Conservation (phyloP, 192 early-diverging fungal genomes). For the Kappamyces sp. region DNA sequence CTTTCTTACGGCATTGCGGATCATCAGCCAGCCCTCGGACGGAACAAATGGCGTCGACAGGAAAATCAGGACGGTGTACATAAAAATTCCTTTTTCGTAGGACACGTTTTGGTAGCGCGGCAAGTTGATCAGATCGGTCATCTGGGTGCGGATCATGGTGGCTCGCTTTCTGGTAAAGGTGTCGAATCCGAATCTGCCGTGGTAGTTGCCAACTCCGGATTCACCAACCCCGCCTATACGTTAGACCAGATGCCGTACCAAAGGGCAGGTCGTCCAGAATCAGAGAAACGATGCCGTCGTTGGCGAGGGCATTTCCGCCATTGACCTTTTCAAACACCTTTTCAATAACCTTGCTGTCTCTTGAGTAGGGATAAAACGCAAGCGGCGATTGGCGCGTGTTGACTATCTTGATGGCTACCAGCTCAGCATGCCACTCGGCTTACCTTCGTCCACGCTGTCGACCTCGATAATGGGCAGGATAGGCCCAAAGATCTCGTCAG, state of each 20-base stretch:
- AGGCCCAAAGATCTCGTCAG: constrained; percentile 89
- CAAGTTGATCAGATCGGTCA: constrained; percentile 13
- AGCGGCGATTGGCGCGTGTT: constrained; percentile 50
- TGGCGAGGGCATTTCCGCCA: constrained; percentile 70
- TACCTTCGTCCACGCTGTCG: constrained; percentile 29
- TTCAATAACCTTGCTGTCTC: constrained; percentile 38
- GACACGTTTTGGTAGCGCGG: constrained; percentile 23
- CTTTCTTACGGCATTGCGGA: too few relatives aligned
- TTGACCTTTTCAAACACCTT: constrained; percentile 60
- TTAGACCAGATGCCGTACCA: too few relatives aligned
- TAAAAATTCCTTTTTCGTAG: too few relatives aligned
- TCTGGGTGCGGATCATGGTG: constrained; percentile 7
- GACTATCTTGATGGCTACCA: constrained; percentile 32
- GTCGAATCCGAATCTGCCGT: constrained; percentile 70
- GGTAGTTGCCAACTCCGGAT: constrained; percentile 84
- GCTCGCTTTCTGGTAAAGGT: constrained; percentile 70
- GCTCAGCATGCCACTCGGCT: too few relatives aligned
- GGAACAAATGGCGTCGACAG: too few relatives aligned
- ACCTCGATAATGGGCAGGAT: constrained; percentile 69
- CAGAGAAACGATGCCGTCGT: constrained; percentile 68
- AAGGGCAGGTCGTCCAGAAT: constrained; percentile 59
- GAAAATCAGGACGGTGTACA: too few relatives aligned
- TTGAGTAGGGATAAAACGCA: constrained; percentile 70
- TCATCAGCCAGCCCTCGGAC: too few relatives aligned
- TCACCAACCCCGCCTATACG: constrained; percentile 80